Evolutionary conservation across 768 basidiomycete genomes (phyloP).

Genomic region (Hygrophorus russula): DNA sequence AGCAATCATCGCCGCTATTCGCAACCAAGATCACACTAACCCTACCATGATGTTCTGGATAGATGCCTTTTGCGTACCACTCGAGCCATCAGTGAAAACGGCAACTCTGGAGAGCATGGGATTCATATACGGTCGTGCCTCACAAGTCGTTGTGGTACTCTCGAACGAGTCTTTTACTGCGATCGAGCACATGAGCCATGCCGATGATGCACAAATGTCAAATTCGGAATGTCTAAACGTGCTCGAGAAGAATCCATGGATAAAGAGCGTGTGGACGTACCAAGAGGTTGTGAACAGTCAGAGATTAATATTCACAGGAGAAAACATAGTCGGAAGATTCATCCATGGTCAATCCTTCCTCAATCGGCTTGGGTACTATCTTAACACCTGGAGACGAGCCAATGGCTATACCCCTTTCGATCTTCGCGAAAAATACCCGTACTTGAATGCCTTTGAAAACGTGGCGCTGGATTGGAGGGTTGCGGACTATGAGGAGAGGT

Average conservation of each 20-base stretch:
- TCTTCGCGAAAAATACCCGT: neutral
- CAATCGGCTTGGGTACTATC: neutral
- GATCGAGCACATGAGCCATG: neutral
- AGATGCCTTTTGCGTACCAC: neutral
- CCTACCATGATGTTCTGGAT: neutral
- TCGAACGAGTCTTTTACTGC: neutral
- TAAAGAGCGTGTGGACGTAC: constrained; percentile 2
- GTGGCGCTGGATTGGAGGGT: neutral
- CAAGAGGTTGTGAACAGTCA: constrained; percentile 2
- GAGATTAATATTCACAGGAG: neutral
- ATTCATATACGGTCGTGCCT: constrained; percentile 1
- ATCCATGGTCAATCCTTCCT: constrained; percentile 1
- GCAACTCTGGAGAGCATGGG: constrained; percentile 4
- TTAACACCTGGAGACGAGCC: neutral
- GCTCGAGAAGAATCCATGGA: neutral
- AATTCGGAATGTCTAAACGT: neutral
- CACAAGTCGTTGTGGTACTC: neutral
- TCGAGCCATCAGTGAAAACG: neutral
- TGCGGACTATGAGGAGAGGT: neutral
- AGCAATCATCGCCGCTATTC: neutral
- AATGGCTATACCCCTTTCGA: neutral
- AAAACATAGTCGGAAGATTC: neutral
- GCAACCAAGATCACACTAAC: neutral
- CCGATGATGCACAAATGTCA: neutral
- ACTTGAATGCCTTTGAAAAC: constrained; percentile 1